Percentiles rank a stretch among this genome's conserved stretches.
Conservation (phyloP, 352 stramenopile species). For the Globisporangium echinulatum region DNA sequence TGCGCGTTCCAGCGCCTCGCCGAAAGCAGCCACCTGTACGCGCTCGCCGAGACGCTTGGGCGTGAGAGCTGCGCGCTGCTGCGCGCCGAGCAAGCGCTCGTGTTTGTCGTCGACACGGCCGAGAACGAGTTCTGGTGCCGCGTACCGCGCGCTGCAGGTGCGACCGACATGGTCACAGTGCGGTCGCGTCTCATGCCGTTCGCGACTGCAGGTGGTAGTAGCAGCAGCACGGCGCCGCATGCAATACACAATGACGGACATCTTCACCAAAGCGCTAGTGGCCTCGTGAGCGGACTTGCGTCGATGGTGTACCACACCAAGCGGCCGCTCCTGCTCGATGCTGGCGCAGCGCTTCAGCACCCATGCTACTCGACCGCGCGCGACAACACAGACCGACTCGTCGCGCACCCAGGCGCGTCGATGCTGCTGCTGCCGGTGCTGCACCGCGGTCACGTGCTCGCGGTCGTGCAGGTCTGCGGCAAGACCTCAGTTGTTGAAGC, state of each 20-base stretch:
- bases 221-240: not conserved
- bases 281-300: constrained; percentile 42
- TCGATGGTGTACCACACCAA: constrained; percentile 66
- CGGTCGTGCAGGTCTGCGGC: constrained; percentile 55
- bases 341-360: constrained; percentile 38
- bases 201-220: not conserved
- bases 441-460: constrained; percentile 26
- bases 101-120: constrained; percentile 63
- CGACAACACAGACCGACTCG: constrained; percentile 58
- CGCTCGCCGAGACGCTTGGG: constrained; percentile 45
- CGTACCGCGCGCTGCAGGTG: constrained; percentile 19
- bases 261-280: not conserved
- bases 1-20: constrained; percentile 47
- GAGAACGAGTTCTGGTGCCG: constrained; percentile 80
- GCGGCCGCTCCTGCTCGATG: constrained; percentile 45
- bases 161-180: constrained; percentile 25
- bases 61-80: constrained; percentile 39
- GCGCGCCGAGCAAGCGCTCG: constrained; percentile 52
- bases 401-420: constrained; percentile 46
- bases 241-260: not conserved
- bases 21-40: constrained; percentile 48
- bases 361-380: constrained; percentile 40
- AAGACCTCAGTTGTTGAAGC: constrained; percentile 54
- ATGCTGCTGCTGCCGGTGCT: constrained; percentile 55
- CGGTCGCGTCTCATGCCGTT: constrained; percentile 38